Conservation (phyloP, 73 alveolate species). For the Symbiodinium pilosum region DNA sequence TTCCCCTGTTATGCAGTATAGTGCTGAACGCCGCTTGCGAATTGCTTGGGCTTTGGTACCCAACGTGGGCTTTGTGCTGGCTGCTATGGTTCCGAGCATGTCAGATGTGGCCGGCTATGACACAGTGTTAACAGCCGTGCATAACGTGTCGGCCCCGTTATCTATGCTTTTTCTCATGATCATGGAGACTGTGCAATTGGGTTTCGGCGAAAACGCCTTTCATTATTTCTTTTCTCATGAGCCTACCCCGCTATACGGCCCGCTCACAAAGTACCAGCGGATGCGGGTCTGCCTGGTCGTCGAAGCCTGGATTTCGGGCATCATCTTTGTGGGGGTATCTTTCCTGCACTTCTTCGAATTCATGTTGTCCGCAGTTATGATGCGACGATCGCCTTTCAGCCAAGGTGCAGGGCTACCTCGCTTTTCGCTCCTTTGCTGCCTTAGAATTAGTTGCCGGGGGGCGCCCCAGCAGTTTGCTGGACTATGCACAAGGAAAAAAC, state of each 20-base stretch:
- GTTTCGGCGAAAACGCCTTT: conserved; percentile 27
- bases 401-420: conserved; percentile 70
- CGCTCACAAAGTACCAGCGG: conserved; percentile 73
- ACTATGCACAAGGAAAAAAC: neutral
- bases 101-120: conserved; percentile 19
- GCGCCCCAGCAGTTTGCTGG: neutral
- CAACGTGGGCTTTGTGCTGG: conserved; percentile 73
- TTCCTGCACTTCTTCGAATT: too few relatives aligned
- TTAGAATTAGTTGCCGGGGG: neutral
- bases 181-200: conserved; percentile 70
- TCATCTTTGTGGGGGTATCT: conserved; percentile 45
- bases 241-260: conserved; percentile 39
- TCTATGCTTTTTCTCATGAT: conserved; percentile 61
- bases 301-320: conserved; percentile 73
- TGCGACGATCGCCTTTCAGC: neutral
- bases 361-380: too few relatives aligned
- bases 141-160: conserved; percentile 56
- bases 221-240: neutral
- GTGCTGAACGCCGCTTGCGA: conserved; percentile 57
- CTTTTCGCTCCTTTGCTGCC: conserved; percentile 31
- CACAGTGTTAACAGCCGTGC: conserved; percentile 26
- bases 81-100: conserved; percentile 86
- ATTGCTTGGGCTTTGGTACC: conserved; percentile 86
- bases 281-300: conserved; percentile 40
- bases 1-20: conserved; percentile 5